Conservation (phyloP, 768 basidiomycete species). For the Tulasnella sp. region DNA sequence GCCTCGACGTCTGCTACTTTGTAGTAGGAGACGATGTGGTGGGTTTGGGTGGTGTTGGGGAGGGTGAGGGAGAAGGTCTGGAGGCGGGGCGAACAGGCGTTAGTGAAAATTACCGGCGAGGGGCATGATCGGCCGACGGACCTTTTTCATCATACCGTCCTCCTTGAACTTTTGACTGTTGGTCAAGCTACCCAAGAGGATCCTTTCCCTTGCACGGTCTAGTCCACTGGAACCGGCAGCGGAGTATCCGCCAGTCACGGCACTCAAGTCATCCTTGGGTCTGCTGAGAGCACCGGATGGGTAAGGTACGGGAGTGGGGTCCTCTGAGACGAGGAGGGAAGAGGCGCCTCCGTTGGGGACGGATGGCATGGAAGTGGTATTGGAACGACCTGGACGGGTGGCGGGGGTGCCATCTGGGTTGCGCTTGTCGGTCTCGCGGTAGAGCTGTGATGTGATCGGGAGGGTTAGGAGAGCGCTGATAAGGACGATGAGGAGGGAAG, state of each 20-base stretch:
- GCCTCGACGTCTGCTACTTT: constrained; percentile 87
- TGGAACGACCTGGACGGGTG: constrained; percentile 29
- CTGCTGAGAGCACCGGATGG: constrained; percentile 45
- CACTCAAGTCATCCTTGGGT: constrained; percentile 48
- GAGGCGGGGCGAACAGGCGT: neutral
- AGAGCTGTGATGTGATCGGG: constrained; percentile 52
- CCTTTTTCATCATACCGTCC: constrained; percentile 97
- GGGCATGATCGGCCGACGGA: constrained; percentile 46
- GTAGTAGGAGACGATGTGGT: constrained; percentile 96
- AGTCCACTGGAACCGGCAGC: constrained; percentile 47
- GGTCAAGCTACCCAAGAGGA: constrained; percentile 86
- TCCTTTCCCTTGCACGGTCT: constrained; percentile 77
- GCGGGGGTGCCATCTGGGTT: constrained; percentile 20
- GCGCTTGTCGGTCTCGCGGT: constrained; percentile 86
- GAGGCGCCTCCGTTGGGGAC: constrained; percentile 26
- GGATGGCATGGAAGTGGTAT: constrained; percentile 8
- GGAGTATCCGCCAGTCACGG: constrained; percentile 39
- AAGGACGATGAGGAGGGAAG: constrained; percentile 6
- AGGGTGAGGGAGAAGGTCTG: constrained; percentile 93
- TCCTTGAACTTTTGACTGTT: constrained; percentile 92
- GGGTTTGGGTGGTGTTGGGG: constrained; percentile 64
- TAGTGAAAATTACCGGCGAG: constrained; percentile 5
- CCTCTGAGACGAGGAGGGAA: constrained; percentile 31
- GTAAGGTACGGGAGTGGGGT: constrained; percentile 44
- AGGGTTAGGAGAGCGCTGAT: neutral